phyloP scores from a whole-genome alignment of 2,329 filamentous ascomycete genomes.

The Penicillium psychrosexuale region DNA sequence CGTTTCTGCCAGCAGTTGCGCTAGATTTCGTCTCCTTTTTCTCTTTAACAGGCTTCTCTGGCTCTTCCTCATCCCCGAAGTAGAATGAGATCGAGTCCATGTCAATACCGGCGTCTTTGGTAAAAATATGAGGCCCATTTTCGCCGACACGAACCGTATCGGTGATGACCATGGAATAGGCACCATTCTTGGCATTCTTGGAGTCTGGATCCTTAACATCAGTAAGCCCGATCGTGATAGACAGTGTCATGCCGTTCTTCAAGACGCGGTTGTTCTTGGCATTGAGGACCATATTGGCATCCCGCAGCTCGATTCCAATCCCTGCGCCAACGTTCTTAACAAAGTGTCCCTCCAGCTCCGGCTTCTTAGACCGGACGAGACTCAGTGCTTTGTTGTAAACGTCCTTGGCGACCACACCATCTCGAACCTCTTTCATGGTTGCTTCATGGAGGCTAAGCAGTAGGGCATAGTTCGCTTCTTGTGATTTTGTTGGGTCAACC shows the following conservation, averaged over 20 bases:
- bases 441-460: slow-evolving; percentile 78
- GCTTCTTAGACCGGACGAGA: slow-evolving; percentile 83
- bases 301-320: slow-evolving; percentile 87
- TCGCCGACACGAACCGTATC: slow-evolving; percentile 88
- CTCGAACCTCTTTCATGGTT: slow-evolving; percentile 86
- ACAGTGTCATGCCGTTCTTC: slow-evolving; percentile 96
- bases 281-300: slow-evolving; percentile 78
- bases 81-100: slow-evolving; percentile 96
- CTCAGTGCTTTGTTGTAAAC: slow-evolving; percentile 83
- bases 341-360: slow-evolving; percentile 92
- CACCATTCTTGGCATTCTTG: slow-evolving; percentile 84
- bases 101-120: slow-evolving; percentile 85
- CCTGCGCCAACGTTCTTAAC: slow-evolving; percentile 87
- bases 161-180: slow-evolving; percentile 83
- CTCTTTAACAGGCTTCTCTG: slow-evolving; percentile 79
- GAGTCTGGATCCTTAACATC: slow-evolving; percentile 84
- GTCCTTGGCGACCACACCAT: slow-evolving; percentile 82
- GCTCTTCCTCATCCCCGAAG: slow-evolving; percentile 89
- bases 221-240: slow-evolving; percentile 82
- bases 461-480: slow-evolving; percentile 91
- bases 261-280: slow-evolving; percentile 78
- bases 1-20: slow-evolving; percentile 89
- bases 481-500: slow-evolving; percentile 93
- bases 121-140: slow-evolving; percentile 72
- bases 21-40: slow-evolving; percentile 75